Base-by-base conservation (phyloP, 768 basidiomycete species). In the Polyporus arcularius region DNA sequence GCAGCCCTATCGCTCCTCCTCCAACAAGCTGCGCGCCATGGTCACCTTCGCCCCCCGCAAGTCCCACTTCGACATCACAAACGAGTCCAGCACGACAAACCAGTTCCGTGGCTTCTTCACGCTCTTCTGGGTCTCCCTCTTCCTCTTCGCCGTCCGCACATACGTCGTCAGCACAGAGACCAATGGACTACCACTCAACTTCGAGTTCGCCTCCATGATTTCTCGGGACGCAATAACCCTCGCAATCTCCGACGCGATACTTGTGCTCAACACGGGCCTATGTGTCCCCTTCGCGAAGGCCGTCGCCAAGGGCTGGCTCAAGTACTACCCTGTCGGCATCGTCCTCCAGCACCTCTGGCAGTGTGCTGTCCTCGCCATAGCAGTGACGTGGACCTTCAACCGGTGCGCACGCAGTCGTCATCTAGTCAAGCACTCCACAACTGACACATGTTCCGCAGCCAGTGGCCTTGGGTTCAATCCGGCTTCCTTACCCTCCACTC, bases 391-490 rank as follows among this genome's bases (percentile, higher is more conserved):
- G 95, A 97, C 95, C 0, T 96, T 92, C 71, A 87, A 96, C 65
- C 76, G 90, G 91, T 86, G 61, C 57, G 79, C 55, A 26, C 14
- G 21, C 18, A 35, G 28, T 31, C 35, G 40, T 7, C 47, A 10
- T 14, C 47, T 47, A 41, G 6, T 2, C 28, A 16, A 55, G 46
- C 35, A 45, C 16, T 31, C 38, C 9, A n/a, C 43, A 18, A 51
- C 38, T 45, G 8, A 58, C 11, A 46, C 16, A 9, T 52, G 10
- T 35, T 35, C 5, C 45, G n/a, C 60, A 91, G 94, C 53, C 83
- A 94, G 67, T 98, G 96, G 96, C 94, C 94, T 39, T 98, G 96
- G 96, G 96, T 98, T 5, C 96, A 98, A 71, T 92, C 90, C 5
- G 94, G 93, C 6, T 96, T 90, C 73, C 77, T 95, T 51, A 96